A percentile compares a stretch with the other conserved stretches of the same genome.
Conservation (phyloP, 148 eudicot species). For the Tetragonia tetragonoides region DNA sequence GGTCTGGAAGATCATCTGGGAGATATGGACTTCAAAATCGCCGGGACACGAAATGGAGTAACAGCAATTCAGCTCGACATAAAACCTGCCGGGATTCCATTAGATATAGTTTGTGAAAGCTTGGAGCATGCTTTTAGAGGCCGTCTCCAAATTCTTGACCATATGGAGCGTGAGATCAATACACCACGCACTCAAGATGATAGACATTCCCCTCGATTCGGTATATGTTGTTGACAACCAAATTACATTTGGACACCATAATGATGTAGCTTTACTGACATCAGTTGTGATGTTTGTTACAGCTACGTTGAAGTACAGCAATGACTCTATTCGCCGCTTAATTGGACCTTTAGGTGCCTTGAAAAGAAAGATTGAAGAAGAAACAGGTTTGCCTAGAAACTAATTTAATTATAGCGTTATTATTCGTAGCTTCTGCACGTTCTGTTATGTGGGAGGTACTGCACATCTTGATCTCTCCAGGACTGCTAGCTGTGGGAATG, state of each 20-base stretch:
- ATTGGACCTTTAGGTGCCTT: conserved; percentile 87
- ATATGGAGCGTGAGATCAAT: conserved; percentile 77
- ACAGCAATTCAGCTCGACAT: conserved; percentile 97
- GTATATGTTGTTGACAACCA: conserved; percentile 28
- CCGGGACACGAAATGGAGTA: conserved; percentile 91
- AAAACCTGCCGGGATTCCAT: conserved; percentile 96
- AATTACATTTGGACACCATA: neutral
- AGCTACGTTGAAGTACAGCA: conserved; percentile 74
- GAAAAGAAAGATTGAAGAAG: conserved; percentile 83
- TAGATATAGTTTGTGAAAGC: conserved; percentile 83
- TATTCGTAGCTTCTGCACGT: too few species aligned
- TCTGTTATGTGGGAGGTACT: too few species aligned
- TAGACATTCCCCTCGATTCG: conserved; percentile 66
- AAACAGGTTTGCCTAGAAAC: conserved; percentile 55
- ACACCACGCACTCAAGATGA: conserved; percentile 66
- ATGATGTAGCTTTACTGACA: conserved; percentile 7
- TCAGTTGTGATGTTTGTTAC: conserved; percentile 24
- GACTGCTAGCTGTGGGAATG: too few species aligned
- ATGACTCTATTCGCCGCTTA: conserved; percentile 77
- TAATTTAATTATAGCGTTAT: neutral
- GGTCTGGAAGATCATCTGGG: conserved; percentile 98
- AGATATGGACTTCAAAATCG: conserved; percentile 97
- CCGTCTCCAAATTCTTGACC: conserved; percentile 85
- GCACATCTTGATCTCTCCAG: too few species aligned
- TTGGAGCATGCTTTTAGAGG: conserved; percentile 80